phyloP scores from a whole-genome alignment of 2,329 filamentous ascomycete species.

The Apiospora sp. region DNA sequence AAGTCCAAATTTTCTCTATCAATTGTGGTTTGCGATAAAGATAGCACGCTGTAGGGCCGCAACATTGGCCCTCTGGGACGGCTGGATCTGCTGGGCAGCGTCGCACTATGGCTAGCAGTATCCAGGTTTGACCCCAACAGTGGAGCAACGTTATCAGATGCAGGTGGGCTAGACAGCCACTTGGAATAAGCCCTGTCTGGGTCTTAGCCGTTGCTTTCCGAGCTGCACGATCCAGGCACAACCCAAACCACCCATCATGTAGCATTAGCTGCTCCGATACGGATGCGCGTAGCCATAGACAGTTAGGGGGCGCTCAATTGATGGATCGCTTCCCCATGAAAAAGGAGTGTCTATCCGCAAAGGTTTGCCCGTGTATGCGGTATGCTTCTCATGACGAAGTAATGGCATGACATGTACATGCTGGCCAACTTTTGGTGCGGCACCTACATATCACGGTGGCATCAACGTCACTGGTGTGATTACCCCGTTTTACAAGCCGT shows the following conservation, averaged over 20 bases:
- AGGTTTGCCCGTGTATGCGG: not conserved
- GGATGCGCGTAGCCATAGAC: slow-evolving; percentile 3
- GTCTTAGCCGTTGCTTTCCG: slow-evolving; percentile 1
- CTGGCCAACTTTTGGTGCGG: not conserved
- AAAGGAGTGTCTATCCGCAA: not conserved
- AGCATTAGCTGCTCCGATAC: not conserved
- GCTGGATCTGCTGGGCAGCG: slow-evolving; percentile 13
- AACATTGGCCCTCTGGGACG: not conserved
- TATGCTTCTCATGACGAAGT: slow-evolving; percentile 5
- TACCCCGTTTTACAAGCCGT: not conserved
- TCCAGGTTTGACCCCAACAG: slow-evolving; percentile 4
- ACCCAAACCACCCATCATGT: not conserved
- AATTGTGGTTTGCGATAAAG: slow-evolving; percentile 1
- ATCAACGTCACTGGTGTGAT: not conserved
- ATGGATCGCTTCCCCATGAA: not conserved
- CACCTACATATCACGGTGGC: slow-evolving; percentile 3
- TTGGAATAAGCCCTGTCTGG: not conserved
- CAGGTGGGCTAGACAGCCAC: slow-evolving; percentile 13
- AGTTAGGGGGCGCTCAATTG: not conserved
- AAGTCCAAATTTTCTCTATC: not conserved
- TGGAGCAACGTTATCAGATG: slow-evolving; percentile 11
- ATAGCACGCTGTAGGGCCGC: not conserved
- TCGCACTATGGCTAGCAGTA: slow-evolving; percentile 11
- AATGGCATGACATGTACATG: slow-evolving; percentile 6
- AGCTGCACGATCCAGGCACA: slow-evolving; percentile 13